phyloP scores from a whole-genome alignment of 1,284 basidiomycete genomes.

The Anthracocystis walkeri region DNA sequence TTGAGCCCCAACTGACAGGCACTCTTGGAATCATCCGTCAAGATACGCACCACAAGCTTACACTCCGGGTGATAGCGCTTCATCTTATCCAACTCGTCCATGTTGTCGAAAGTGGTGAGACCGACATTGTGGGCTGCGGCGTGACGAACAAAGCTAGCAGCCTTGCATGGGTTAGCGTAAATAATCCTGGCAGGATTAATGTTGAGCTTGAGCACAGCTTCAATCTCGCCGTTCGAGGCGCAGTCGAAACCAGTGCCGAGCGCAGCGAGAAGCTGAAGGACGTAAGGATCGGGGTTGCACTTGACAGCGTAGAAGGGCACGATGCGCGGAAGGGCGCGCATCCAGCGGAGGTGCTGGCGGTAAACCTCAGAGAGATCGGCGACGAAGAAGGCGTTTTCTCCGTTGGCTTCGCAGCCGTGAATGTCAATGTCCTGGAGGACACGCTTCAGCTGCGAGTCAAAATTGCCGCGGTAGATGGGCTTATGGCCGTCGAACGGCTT shows the following conservation, averaged over 20 bases:
- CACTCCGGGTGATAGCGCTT: slow-evolving; percentile 83
- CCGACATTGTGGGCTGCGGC: slow-evolving; percentile 83
- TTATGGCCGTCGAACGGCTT: slow-evolving; percentile 51
- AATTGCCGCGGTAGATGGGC: slow-evolving; percentile 58
- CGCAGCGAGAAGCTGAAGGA: slow-evolving; percentile 87
- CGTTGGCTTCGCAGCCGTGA: slow-evolving; percentile 74
- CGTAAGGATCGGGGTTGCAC: slow-evolving; percentile 96
- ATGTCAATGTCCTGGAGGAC: slow-evolving; percentile 67
- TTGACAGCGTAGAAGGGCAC: slow-evolving; percentile 92
- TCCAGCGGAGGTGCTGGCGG: slow-evolving; percentile 87
- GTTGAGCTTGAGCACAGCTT: slow-evolving; percentile 80
- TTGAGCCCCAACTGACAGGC: slow-evolving; percentile 94
- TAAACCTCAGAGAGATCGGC: slow-evolving; percentile 92
- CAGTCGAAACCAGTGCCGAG: slow-evolving; percentile 96
- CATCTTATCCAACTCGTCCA: slow-evolving; percentile 96
- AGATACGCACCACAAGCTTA: slow-evolving; percentile 90
- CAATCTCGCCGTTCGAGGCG: slow-evolving; percentile 95
- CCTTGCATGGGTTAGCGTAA: slow-evolving; percentile 99
- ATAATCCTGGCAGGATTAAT: slow-evolving; percentile 78
- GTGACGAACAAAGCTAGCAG: slow-evolving; percentile 88
- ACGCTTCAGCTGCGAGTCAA: slow-evolving; percentile 57
- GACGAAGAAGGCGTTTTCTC: slow-evolving; percentile 95
- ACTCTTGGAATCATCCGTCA: slow-evolving; percentile 96
- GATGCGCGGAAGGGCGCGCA: slow-evolving; percentile 78
- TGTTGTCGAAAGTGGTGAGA: slow-evolving; percentile 98